Percentiles rank a stretch among this genome's conserved stretches.
phyloP scores from a whole-genome alignment of 495 filamentous ascomycete species.

The Alectoria sarmentosa region DNA sequence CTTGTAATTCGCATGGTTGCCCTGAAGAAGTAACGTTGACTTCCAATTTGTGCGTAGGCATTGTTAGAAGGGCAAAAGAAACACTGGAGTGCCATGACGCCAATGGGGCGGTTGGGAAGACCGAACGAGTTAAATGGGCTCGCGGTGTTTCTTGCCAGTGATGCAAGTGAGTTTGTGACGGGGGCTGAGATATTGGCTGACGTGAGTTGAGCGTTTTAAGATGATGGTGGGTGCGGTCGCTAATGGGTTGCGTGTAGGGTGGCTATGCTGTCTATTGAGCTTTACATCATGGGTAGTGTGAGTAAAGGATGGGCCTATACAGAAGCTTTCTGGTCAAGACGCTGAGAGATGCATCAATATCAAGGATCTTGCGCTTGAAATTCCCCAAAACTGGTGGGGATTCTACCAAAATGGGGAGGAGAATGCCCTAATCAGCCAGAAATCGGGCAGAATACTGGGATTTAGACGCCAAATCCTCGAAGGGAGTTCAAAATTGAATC shows the following conservation, averaged over 20 bases:
- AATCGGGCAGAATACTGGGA: neutral
- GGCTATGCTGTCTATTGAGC: slow-evolving; percentile 20
- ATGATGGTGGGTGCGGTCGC: neutral
- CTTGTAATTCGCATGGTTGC: too few relatives aligned
- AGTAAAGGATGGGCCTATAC: neutral
- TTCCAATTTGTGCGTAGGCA: too few relatives aligned
- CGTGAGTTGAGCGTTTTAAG: slow-evolving; percentile 36
- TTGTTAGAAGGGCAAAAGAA: slow-evolving; percentile 47
- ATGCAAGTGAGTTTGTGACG: slow-evolving; percentile 70
- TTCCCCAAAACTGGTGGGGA: neutral
- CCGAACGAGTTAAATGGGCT: slow-evolving; percentile 74
- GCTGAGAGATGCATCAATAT: neutral
- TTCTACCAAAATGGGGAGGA: too few relatives aligned
- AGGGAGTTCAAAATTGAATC: too few relatives aligned
- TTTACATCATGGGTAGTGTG: neutral
- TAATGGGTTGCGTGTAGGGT: slow-evolving; percentile 7
- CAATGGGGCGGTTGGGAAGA: slow-evolving; percentile 62
- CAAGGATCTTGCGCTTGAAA: neutral
- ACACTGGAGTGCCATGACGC: slow-evolving; percentile 70
- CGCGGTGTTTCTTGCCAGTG: slow-evolving; percentile 69
- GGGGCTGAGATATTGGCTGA: slow-evolving; percentile 71
- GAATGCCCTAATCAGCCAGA: neutral
- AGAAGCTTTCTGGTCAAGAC: neutral
- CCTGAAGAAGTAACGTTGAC: too few relatives aligned
- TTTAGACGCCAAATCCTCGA: neutral